Percentiles rank a stretch among this genome's conserved stretches.
Conservation (phyloP, 805 yeast species). For the Pichia nanzhaoensis region DNA sequence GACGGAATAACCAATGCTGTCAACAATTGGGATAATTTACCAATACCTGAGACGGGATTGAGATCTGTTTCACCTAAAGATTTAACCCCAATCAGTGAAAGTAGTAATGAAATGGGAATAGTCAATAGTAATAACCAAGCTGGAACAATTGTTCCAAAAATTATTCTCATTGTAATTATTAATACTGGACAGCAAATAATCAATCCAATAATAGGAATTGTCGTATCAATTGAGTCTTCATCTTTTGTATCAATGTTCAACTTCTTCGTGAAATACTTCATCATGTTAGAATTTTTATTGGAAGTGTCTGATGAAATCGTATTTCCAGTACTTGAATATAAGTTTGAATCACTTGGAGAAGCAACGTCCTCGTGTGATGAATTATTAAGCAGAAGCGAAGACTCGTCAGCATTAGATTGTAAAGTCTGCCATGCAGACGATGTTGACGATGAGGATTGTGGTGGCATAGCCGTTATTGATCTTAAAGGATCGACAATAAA, state of each 20-base stretch:
- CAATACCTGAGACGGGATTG: conserved; percentile 95
- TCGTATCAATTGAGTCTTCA: conserved; percentile 17
- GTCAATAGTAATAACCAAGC: conserved; percentile 63
- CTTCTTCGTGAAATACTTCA: conserved; percentile 1
- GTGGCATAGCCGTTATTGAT: no score
- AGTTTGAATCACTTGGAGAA: conserved; percentile 1
- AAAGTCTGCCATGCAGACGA: no score
- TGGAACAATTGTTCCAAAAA: conserved; percentile 72
- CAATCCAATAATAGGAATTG: conserved; percentile 42
- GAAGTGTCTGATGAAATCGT: neutral
- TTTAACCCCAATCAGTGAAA: conserved; percentile 82
- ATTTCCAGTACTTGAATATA: conserved; percentile 8
- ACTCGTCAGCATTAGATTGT: neutral
- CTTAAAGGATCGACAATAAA: neutral
- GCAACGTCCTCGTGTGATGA: neutral
- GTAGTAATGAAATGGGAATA: conserved; percentile 63
- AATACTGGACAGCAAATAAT: conserved; percentile 62
- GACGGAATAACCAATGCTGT: conserved; percentile 78
- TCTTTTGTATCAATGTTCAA: conserved; percentile 21
- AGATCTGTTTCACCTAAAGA: conserved; percentile 96
- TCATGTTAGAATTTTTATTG: neutral
- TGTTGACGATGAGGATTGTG: no score
- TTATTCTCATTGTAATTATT: conserved; percentile 50
- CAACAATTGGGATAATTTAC: conserved; percentile 83
- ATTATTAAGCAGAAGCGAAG: neutral